These are phyloP conservation scores for Sarocladium kiliense DNA, from an alignment of 2,329 filamentous ascomycete genomes.

Conservation along the genomic window DNA sequence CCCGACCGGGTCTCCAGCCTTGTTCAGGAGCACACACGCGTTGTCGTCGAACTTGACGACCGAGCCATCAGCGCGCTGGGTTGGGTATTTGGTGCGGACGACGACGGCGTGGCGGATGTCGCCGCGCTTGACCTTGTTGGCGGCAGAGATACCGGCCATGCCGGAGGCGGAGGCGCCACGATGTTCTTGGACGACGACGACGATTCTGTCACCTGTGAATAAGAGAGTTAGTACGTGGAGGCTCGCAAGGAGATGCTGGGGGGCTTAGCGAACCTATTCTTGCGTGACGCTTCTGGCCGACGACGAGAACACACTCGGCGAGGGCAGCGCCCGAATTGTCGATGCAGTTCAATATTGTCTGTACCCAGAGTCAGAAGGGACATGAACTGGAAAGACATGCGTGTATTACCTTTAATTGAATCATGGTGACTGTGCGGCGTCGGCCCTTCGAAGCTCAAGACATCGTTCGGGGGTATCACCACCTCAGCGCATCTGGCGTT, in stretches of 20 bases:
- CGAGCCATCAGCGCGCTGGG: conserved; percentile 81
- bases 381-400: not conserved
- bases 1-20: conserved; percentile 91
- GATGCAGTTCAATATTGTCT: conserved; percentile 99
- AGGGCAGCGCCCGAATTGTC: conserved; percentile 98
- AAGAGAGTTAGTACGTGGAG: not conserved
- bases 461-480: conserved; percentile 5
- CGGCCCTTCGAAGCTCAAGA: conserved; percentile 16
- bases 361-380: conserved; percentile 12
- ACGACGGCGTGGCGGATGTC: conserved; percentile 96
- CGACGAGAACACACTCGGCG: conserved; percentile 90
- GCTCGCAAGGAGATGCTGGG: not conserved
- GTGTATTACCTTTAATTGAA: conserved; percentile 71
- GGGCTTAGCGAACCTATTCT: conserved; percentile 65
- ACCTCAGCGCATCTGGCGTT: conserved; percentile 7
- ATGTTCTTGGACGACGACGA: conserved; percentile 97
- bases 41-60: conserved; percentile 96
- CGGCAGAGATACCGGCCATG: conserved; percentile 65
- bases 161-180: conserved; percentile 69
- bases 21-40: conserved; percentile 95
- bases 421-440: conserved; percentile 57
- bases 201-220: conserved; percentile 82
- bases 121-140: conserved; percentile 91
- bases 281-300: conserved; percentile 84
- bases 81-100: conserved; percentile 84